Evolutionary conservation across 1,284 basidiomycete species (phyloP), one percentile per base, ranked within the genome.

Genomic region (Rhodotorula sp.): DNA sequence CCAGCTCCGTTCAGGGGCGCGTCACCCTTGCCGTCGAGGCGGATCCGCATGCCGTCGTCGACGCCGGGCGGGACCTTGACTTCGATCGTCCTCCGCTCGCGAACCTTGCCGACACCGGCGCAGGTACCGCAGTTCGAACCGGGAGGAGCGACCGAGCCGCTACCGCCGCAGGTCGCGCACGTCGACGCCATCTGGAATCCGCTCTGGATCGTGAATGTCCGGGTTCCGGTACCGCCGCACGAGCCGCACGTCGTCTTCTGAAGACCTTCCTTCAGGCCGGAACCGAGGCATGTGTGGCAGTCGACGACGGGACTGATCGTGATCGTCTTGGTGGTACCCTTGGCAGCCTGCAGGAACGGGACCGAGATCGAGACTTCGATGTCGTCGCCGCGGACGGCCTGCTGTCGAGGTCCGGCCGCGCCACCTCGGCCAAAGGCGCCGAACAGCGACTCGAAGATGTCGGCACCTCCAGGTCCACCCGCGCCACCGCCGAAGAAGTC

Each of bases 141-240:
- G 21, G 88, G 88, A 67, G 93, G 92, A 46, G 97, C 87, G 5
- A 87, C 87, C 49, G 87, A 87, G 23, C 97, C 97, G 21, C 87
- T 85, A n/a, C 97, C 97, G 34, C 87, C 85, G 82, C 97, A 99
- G 34, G 87, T 82, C 65, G 86, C 85, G 82, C 97, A 99, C 34
- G 93, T 95, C 77, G 89, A 92, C 18, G 94, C 90, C 93, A 99
- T 97, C 81, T 95, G 92, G 88, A 99, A 99, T 23, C 97, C 97
- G 80, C 87, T 89, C 81, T 94, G 90, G 78, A 99, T 89, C 67
- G 95, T 90, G 83, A 92, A 98, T 20, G 93, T 93, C 80, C 90
- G 87, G 58, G 90, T 89, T 39, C 97, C 97, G 18, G 90, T 87
- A 60, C 97, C 97, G 65, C 88, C 86, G 83, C 97, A 99, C 57